Base-by-base conservation (phyloP, 1,284 basidiomycete genomes). In the Cryptococcus hybrid region DNA sequence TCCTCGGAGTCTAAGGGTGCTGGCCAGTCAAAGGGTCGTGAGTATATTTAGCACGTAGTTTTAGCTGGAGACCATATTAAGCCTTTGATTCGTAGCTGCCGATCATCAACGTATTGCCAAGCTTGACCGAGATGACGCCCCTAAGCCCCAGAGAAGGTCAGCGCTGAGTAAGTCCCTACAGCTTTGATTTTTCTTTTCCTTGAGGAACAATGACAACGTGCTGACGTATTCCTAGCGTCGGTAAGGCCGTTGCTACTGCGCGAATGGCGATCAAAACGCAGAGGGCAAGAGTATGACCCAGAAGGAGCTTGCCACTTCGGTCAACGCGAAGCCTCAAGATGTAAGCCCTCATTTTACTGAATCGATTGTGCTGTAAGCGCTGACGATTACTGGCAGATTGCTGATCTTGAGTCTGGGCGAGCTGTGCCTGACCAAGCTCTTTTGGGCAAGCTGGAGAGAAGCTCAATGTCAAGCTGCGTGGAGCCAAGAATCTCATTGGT, bases 81-180 rank as follows among this genome's bases (percentile, higher is more conserved):
- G 30, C 30, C 3, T 55, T 13, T 52, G 35, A 40, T 50, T 34
- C 39, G 24, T 47, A 11, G 6, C 89, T 47, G 89, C 90, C 62
- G 92, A 97, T 80, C 92, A 96, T 80, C 90, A 92, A 77, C 85
- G 85, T 60, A 93, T 95, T 74, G 92, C 90, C 40, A 94, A 94
- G 75, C 86, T 96, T 47, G 93, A 94, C 79, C 86, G 90, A 57
- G 91, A 96, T 69, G 96, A 98, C 79, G 95, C 97, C 71, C 94
- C 97, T 24, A 90, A 93, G 7, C 93, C 96, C 96, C 95, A 47
- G 75, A 88, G 63, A 96, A 94, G 79, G 82, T 99, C 64, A 81
- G 73, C 58, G 57, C 60, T 39, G 69, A 70, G 74, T 77, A 57
- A 63, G 75, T 72, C 15, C 5, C 12, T 44, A 13, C 47, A 47